Evolutionary conservation across 768 basidiomycete species (phyloP), one percentile per base, ranked within the genome.

Genomic region (Mycena alexandri): DNA sequence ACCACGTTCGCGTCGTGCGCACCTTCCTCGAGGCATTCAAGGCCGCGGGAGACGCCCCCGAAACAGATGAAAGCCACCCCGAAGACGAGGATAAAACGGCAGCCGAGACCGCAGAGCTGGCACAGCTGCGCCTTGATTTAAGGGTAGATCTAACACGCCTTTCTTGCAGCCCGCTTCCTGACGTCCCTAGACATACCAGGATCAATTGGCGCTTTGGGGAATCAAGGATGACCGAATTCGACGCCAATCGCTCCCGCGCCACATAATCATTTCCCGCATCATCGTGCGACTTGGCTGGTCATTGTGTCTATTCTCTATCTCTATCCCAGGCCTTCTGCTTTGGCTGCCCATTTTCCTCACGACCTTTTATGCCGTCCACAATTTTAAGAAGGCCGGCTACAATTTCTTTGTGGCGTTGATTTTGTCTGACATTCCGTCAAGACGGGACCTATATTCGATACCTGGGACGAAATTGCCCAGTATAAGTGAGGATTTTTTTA

Each of bases 401-500:
- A 17, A 22, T 24, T 21, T 22, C 0, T 50, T 41, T 22, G 4
- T 43, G 44, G 2, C 43, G 25, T 19, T 22, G 9, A 16, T 55
- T 24, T 46, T 25, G 17, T 10, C 41, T 58, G 34, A 55, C 51
- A 25, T 6, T 5, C 25, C 21, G 14, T 4, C 61, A 70, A n/a
- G 79, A 90, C 86, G 0, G 94, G 94, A 0, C 93, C 93, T 0
- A 85, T 92, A 42, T 92, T 91, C 81, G 92, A 95, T 74, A 94
- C 93, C 0, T 94, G 89, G 86, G 94, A 95, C 73, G 94, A 95
- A 76, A 93, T 95, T 69, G 93, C 94, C 13, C 93, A 95, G 75
- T 93, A 93, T 78, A 95, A 95, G 76, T n/a, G n/a, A n/a, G n/a
- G n/a, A n/a, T n/a, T n/a, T n/a, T n/a, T n/a, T n/a, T n/a, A n/a